These are phyloP conservation scores for Centaurea solstitialis DNA, from an alignment of 129 eudicot species.

Conservation along the genomic window DNA sequence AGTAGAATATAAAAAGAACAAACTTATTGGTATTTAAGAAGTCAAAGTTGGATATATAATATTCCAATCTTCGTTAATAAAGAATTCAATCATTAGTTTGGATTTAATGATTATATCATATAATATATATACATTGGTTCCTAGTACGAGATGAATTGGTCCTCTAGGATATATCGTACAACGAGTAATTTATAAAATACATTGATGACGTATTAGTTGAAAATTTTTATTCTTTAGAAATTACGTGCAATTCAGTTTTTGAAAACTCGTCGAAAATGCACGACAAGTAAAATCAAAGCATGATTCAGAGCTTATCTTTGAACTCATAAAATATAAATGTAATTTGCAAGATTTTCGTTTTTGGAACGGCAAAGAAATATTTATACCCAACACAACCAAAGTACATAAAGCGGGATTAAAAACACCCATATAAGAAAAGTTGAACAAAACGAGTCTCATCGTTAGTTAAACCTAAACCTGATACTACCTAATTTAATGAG, in stretches of 20 bases:
- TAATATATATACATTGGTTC: no score
- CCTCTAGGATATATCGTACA: not conserved
- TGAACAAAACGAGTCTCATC: no score
- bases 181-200: not conserved
- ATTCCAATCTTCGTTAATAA: not conserved
- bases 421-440: no score
- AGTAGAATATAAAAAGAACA: not conserved
- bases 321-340: not conserved
- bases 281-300: not conserved
- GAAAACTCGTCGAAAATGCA: not conserved
- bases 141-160: not conserved
- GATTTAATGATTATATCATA: not conserved
- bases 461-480: no score
- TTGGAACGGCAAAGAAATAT: no score
- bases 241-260: not conserved
- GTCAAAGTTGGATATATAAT: not conserved
- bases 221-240: not conserved
- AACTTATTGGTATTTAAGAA: not conserved
- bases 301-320: not conserved
- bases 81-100: conserved; percentile 2
- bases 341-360: no score
- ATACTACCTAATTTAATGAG: no score
- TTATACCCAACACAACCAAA: no score
- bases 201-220: not conserved
- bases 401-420: no score